Base-by-base conservation (phyloP, 2,329 filamentous ascomycete species). In the Colletotrichum graminicola region DNA sequence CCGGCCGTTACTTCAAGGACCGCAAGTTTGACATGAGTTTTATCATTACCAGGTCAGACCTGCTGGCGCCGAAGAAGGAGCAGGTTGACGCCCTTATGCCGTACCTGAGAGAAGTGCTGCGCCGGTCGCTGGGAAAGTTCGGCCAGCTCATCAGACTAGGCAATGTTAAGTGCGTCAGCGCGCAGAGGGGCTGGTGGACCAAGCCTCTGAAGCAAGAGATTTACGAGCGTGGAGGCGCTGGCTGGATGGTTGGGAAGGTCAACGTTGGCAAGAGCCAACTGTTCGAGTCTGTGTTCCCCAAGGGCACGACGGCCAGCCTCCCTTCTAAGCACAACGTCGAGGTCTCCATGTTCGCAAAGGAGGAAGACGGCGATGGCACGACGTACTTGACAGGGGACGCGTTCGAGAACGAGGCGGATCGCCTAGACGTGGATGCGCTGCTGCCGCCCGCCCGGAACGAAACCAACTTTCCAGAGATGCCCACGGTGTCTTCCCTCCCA, bases 171-270 rank as follows among this genome's bases (percentile, higher is more conserved):
- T 94, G 94, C 78, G 94, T 99, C 52, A 98, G 95, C 77, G 90
- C 95, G 12, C 93, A 93, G 77, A 87, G 93, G 70, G 88, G 89
- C 12, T 99, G 97, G 96, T 98, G 95, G 94, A 97, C 95, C 0
- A 92, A 89, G 75, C 86, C 92, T 61, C 83, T 99, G 66, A 97
- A 94, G 80, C 91, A 97, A 75, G 92, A 95, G 59, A 94, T 99
- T 57, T 95, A 91, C 87, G 83, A 90, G 54, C 89, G 93, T 60
- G 94, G 94, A 5, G 95, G 95, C 5, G 96, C 91, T 21, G 92
- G 93, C 21, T 99, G 96, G 95, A 91, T 99, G 86, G 93, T 99
- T 3, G 96, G 96, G n/a, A 98, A 97, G 81, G 94, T 94, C 73
- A 99, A 99, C 78, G 97, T 98, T 2, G 97, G 96, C 32, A 99